phyloP scores from a whole-genome alignment of 108 stramenopile genomes.

The Pinguiococcus pyrenoidosus region DNA sequence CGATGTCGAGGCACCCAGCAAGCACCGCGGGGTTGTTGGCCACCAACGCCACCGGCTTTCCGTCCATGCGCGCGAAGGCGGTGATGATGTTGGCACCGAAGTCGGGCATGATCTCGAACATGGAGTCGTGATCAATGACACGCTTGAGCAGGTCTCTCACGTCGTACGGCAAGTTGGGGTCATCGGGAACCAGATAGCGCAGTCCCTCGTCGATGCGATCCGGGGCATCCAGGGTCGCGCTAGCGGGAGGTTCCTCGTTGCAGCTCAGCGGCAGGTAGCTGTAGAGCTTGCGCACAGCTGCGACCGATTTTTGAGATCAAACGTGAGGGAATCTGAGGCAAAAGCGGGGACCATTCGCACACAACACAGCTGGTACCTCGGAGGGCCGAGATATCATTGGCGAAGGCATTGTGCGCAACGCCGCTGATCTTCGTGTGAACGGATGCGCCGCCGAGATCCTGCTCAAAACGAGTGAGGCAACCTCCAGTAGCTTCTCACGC shows the following conservation, averaged over 20 bases:
- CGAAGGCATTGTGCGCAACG: conserved; percentile 79
- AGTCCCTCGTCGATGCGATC: conserved; percentile 66
- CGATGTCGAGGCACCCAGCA: conserved; percentile 96
- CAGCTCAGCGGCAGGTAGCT: conserved; percentile 83
- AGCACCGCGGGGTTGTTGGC: conserved; percentile 91
- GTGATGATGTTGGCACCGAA: conserved; percentile 90
- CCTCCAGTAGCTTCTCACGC: too few relatives aligned
- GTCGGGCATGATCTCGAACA: conserved; percentile 91
- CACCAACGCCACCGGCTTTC: conserved; percentile 83
- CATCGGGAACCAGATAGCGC: conserved; percentile 80
- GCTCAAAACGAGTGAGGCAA: too few relatives aligned
- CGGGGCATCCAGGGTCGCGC: conserved; percentile 56
- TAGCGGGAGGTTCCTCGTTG: conserved; percentile 51
- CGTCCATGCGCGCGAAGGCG: conserved; percentile 86
- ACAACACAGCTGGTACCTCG: too few relatives aligned
- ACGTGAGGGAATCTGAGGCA: too few relatives aligned
- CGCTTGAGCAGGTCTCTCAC: conserved; percentile 67
- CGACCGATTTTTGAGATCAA: too few relatives aligned
- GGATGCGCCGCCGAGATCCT: conserved; percentile 88
- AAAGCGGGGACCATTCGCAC: too few relatives aligned
- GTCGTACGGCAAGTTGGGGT: conserved; percentile 95
- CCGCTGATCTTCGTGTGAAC: conserved; percentile 74
- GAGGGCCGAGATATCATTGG: conserved; percentile 97
- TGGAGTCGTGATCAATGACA: conserved; percentile 77
- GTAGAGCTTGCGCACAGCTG: conserved; percentile 69